A percentile compares a stretch with the other conserved stretches of the same genome.
Conservation (phyloP, 2,329 filamentous ascomycete species). For the Paraconiothyrium brasiliense region DNA sequence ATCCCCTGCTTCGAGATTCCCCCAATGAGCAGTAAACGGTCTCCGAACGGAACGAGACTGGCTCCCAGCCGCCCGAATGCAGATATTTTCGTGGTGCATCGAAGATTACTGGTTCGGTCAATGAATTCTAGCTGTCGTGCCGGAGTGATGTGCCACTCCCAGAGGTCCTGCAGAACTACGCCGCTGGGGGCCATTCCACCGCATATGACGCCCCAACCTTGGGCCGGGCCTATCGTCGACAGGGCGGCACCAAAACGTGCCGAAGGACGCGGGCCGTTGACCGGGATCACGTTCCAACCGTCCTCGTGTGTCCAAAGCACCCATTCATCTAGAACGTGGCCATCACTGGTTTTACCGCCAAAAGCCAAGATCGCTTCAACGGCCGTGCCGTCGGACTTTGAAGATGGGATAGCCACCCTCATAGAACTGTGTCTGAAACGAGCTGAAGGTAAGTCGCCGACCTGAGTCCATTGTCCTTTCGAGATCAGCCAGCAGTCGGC, state of each 20-base stretch:
- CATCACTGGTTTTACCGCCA: constrained; percentile 57
- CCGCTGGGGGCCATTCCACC: constrained; percentile 77
- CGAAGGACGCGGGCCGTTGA: constrained; percentile 50
- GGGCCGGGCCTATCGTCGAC: constrained; percentile 53
- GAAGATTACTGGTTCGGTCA: constrained; percentile 40
- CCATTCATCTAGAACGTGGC: constrained; percentile 54
- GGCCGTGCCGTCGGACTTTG: constrained; percentile 54
- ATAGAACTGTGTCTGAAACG: constrained; percentile 79
- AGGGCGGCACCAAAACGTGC: constrained; percentile 68
- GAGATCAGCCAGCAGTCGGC: constrained; percentile 80
- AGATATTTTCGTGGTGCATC: constrained; percentile 26
- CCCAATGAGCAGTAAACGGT: constrained; percentile 62
- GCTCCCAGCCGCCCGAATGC: constrained; percentile 61
- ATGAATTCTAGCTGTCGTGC: constrained; percentile 40
- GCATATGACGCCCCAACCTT: constrained; percentile 68
- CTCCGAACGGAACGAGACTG: constrained; percentile 56
- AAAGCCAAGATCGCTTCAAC: constrained; percentile 54
- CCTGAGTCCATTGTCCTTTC: constrained; percentile 69
- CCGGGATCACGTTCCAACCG: constrained; percentile 61
- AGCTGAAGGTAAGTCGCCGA: constrained; percentile 72
- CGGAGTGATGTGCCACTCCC: constrained; percentile 67
- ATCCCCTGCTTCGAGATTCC: constrained; percentile 55
- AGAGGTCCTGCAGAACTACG: constrained; percentile 68
- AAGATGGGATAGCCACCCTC: constrained; percentile 50
- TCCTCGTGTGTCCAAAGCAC: constrained; percentile 56